Evolutionary conservation across 2,329 filamentous ascomycete species (phyloP).

Genomic region (Teratosphaeria destructans): DNA sequence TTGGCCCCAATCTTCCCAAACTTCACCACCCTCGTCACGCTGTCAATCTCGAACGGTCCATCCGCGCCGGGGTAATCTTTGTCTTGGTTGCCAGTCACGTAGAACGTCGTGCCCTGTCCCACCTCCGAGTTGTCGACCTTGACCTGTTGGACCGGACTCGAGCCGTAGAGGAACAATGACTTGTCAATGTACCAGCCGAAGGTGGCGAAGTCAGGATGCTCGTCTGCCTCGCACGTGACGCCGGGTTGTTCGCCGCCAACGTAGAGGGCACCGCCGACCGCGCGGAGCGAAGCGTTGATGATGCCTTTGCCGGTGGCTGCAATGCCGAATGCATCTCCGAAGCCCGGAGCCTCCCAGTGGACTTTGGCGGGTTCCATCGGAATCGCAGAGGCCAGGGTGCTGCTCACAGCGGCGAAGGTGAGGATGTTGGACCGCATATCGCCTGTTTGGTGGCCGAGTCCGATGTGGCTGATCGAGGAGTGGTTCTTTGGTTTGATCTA

Average conservation of each 20-base stretch:
- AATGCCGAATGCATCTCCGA: background rate
- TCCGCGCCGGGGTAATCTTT: background rate
- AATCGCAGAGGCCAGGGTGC: background rate
- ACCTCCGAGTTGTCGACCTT: background rate
- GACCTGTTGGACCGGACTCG: background rate
- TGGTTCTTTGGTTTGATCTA: background rate
- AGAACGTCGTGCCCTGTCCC: background rate
- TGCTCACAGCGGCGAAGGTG: background rate
- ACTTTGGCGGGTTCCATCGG: background rate
- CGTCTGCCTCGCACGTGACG: background rate
- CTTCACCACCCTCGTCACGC: background rate
- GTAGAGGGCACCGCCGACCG: background rate
- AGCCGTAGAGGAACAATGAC: background rate
- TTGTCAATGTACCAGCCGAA: background rate
- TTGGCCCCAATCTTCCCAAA: background rate
- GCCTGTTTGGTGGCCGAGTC: background rate
- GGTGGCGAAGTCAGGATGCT: background rate
- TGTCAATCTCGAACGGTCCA: background rate
- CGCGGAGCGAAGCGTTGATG: background rate
- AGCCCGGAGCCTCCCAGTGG: background rate
- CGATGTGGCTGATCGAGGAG: background rate
- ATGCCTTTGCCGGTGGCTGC: background rate
- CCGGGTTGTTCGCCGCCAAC: background rate
- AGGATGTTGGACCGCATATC: background rate
- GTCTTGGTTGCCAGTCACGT: background rate